Conservation (phyloP, 805 yeast genomes). For the Wickerhamiella galacta region DNA sequence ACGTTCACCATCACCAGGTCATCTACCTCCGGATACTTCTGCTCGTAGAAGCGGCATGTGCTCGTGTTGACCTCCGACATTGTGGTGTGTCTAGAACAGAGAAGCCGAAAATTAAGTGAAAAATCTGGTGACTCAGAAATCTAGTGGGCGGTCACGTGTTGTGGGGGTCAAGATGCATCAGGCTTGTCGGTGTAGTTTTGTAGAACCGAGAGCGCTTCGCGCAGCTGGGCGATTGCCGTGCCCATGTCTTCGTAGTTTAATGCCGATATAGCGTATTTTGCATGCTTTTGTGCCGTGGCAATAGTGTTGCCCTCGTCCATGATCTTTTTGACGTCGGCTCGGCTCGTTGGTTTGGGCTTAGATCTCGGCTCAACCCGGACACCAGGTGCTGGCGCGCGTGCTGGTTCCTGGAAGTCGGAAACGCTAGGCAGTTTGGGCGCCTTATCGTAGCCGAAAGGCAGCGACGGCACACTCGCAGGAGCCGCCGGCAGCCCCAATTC, state of each 20-base stretch:
- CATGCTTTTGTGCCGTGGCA: slow-evolving; percentile 38
- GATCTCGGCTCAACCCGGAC: too few species aligned
- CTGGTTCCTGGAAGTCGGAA: slow-evolving; percentile 5
- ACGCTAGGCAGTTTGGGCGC: slow-evolving; percentile 6
- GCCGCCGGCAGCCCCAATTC: slow-evolving; percentile 7
- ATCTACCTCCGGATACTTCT: slow-evolving; percentile 96
- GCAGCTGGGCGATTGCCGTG: slow-evolving; percentile 46
- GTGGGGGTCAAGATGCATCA: too few species aligned
- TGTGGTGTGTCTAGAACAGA: too few species aligned
- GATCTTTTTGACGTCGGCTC: slow-evolving; percentile 15
- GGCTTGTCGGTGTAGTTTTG: slow-evolving; percentile 1
- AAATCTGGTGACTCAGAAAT: background rate
- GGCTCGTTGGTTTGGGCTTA: slow-evolving; percentile 2
- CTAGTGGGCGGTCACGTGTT: too few species aligned
- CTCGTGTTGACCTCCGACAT: slow-evolving; percentile 29
- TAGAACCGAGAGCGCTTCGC: slow-evolving; percentile 29
- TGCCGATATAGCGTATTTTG: slow-evolving; percentile 59
- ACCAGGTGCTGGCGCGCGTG: background rate
- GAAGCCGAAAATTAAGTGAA: too few species aligned
- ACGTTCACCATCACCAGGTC: slow-evolving; percentile 99
- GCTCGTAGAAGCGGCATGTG: slow-evolving; percentile 91
- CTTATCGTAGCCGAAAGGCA: slow-evolving; percentile 8
- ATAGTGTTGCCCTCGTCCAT: slow-evolving; percentile 24
- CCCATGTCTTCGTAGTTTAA: slow-evolving; percentile 48
- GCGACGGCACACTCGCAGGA: slow-evolving; percentile 5